phyloP scores from a whole-genome alignment of 2,329 filamentous ascomycete species.

The Trichoderma sp. region DNA sequence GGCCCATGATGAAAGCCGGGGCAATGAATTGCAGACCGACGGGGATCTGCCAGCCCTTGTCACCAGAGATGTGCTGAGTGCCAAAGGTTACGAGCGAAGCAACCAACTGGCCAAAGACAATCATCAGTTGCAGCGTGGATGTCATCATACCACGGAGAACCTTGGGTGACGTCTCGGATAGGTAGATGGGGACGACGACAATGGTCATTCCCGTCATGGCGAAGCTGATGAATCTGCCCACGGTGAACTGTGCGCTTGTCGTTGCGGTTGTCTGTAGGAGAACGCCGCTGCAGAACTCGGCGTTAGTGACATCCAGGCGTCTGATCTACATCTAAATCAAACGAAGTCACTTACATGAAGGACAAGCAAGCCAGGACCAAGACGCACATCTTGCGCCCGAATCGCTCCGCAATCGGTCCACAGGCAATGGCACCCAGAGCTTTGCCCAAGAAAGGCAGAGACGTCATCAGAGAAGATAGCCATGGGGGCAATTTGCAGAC shows the following conservation, averaged over 20 bases:
- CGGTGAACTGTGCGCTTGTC: slow-evolving; percentile 38
- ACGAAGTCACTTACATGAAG: slow-evolving; percentile 24
- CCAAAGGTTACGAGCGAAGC: slow-evolving; percentile 36
- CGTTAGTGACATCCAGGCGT: not conserved
- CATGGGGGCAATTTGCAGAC: slow-evolving; percentile 32
- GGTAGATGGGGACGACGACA: slow-evolving; percentile 40
- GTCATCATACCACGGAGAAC: slow-evolving; percentile 37
- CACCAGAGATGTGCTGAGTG: slow-evolving; percentile 33
- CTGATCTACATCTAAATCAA: not conserved
- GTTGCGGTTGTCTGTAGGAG: slow-evolving; percentile 37
- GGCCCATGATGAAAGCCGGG: slow-evolving; percentile 42
- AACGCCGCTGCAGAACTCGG: slow-evolving; percentile 34
- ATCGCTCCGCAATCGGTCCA: slow-evolving; percentile 27
- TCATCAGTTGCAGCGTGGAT: slow-evolving; percentile 38
- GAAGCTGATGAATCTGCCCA: slow-evolving; percentile 38
- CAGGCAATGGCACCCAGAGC: slow-evolving; percentile 27
- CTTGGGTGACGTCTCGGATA: slow-evolving; percentile 36
- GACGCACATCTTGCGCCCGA: slow-evolving; percentile 27
- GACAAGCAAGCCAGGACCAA: slow-evolving; percentile 21
- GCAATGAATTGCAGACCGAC: slow-evolving; percentile 50
- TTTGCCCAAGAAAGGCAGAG: slow-evolving; percentile 36
- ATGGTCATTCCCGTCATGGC: slow-evolving; percentile 41
- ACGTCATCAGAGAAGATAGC: slow-evolving; percentile 36
- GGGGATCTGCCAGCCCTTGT: slow-evolving; percentile 47
- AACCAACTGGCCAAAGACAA: slow-evolving; percentile 35